Evolutionary conservation across 371 early-diverging fungal genomes (phyloP), one percentile per base, ranked within the genome.

Genomic region (Umbelopsis sp.): DNA sequence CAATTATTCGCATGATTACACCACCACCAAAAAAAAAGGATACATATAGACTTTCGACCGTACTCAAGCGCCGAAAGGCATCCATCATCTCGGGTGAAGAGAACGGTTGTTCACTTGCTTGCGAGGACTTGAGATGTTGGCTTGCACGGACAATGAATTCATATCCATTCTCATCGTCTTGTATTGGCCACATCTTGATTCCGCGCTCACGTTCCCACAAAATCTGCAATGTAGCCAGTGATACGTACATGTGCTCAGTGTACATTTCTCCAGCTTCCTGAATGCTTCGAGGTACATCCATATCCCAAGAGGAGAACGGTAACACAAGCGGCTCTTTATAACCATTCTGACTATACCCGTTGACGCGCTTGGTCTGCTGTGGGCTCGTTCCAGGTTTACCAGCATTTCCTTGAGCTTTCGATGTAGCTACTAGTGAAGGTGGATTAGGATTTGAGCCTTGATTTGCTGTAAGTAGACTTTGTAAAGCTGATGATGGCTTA

Each of bases 241-340:
- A 86, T 29, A 91, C 77, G 65, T 89, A 89, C 81, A 92, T 82
- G 65, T 89, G 82, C 50, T 81, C 74, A 32, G 80, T 53, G 69
- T 87, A 87, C 22, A 91, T 72, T 7, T 82, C 76, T n/a, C 83
- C 84, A 12, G 90, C 86, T 52, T 92, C 92, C 18, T 70, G 66
- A 12, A 92, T 77, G 41, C 87, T 78, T 8, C 70, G 71, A 2
- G 91, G 91, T 7, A 89, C 77, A 22, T 74, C 76, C 1, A 79
- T 73, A 2, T 76, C 77, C 45, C 69, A 74, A 22, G 66, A 65
- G 2, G 78, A 76, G 29, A 87, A 80, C 0, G 86, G 87, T 29
- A 88, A 72, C 32, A 82, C 76, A 45, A 86, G 78, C 0, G 86
- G 82, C 32, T 77, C 65, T n/a, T 65, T 66, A 41, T 73, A 20